These are phyloP conservation scores for Tulasnella sp. DNA, from an alignment of 768 basidiomycete species.

Conservation along the genomic window DNA sequence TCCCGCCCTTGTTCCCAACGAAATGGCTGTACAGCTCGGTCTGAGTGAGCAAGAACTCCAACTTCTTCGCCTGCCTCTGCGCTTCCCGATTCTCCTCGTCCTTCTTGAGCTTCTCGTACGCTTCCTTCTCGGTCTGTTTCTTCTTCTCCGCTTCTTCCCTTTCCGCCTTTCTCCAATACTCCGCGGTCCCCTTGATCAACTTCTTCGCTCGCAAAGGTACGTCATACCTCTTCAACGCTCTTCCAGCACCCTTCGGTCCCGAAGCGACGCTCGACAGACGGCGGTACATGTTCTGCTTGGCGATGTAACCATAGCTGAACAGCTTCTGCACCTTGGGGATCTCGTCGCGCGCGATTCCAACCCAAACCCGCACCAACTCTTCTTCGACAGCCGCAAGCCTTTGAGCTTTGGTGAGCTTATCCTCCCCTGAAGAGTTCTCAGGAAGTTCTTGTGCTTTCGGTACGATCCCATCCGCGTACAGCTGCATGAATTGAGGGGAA, in stretches of 20 bases:
- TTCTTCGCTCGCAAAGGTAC: conserved; percentile 70
- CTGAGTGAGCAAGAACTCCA: conserved; percentile 97
- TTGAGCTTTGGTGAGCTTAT: conserved; percentile 45
- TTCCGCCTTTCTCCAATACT: conserved; percentile 97
- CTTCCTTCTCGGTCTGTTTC: conserved; percentile 91
- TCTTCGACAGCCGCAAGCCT: conserved; percentile 71
- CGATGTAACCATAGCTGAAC: conserved; percentile 51
- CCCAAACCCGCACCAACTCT: conserved; percentile 81
- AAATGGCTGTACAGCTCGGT: conserved; percentile 99
- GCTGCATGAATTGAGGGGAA: background rate
- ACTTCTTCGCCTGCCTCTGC: conserved; percentile 85
- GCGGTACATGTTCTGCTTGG: conserved; percentile 56
- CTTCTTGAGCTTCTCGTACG: conserved; percentile 70
- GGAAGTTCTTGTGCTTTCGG: background rate
- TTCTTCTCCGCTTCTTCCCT: conserved; percentile 89
- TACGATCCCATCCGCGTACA: background rate
- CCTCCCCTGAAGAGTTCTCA: background rate
- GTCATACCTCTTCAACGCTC: background rate
- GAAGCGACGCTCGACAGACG: conserved; percentile 36
- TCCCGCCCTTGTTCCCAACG: conserved; percentile 83
- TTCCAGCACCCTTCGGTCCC: background rate
- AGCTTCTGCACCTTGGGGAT: conserved; percentile 82
- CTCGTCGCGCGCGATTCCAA: conserved; percentile 73
- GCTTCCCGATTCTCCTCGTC: conserved; percentile 93
- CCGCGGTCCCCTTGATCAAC: conserved; percentile 89